A percentile compares a stretch with the other conserved stretches of the same genome.
Evolutionary conservation across 192 early-diverging fungal genomes (phyloP).

Genomic region (Gaertneriomyces semiglobifer): DNA sequence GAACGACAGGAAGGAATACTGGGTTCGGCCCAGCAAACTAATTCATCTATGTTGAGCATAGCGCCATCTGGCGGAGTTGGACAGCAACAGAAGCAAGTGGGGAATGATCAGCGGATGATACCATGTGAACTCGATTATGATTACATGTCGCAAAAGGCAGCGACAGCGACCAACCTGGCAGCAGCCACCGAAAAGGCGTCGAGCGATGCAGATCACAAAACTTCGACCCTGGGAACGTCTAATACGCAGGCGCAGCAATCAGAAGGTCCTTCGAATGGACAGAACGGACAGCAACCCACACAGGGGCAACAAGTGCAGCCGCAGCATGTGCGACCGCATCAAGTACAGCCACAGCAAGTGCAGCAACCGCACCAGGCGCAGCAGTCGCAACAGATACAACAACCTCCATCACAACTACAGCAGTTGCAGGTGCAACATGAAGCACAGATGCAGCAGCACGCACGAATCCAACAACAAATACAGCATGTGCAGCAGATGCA

Average conservation of each 20-base stretch:
- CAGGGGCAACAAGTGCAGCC: constrained; percentile 3
- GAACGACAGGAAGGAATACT: constrained; percentile 1
- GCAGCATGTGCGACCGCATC: constrained; percentile 10
- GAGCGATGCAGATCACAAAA: too few relatives aligned
- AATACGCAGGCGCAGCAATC: too few relatives aligned
- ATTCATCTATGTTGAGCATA: constrained; percentile 7
- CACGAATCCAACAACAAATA: constrained; percentile 1
- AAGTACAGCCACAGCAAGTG: constrained; percentile 2
- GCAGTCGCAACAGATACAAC: neutral
- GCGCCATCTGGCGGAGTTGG: neutral
- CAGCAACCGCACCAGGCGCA: constrained; percentile 7
- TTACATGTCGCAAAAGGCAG: too few relatives aligned
- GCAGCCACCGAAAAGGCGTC: too few relatives aligned
- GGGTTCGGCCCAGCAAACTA: neutral
- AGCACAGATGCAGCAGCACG: neutral
- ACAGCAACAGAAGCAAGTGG: too few relatives aligned
- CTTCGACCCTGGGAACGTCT: too few relatives aligned
- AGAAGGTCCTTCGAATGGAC: too few relatives aligned
- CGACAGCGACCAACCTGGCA: too few relatives aligned
- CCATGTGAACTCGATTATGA: too few relatives aligned
- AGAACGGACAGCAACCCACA: neutral
- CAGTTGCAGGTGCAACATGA: constrained; percentile 4
- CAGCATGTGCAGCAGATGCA: constrained; percentile 3
- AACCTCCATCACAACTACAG: neutral
- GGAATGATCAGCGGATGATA: too few relatives aligned